Percentiles rank a stretch among this genome's conserved stretches.
These are phyloP conservation scores for Candida mattraensis DNA, from an alignment of 805 yeast species.

Conservation along the genomic window DNA sequence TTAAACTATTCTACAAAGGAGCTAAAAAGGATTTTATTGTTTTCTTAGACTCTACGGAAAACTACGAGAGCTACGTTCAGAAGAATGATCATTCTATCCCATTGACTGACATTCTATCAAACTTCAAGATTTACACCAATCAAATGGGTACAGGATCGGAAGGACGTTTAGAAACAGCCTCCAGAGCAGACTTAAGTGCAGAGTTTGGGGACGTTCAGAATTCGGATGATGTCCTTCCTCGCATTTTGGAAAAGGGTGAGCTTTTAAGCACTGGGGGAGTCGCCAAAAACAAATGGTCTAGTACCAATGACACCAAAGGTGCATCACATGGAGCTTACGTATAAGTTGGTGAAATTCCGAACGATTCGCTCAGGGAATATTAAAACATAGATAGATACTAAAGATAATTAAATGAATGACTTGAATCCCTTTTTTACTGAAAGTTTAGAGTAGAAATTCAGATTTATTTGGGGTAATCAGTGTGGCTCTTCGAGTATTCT, in stretches of 20 bases:
- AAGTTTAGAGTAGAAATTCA: conserved; percentile 1
- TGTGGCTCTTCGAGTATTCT: conserved; percentile 7
- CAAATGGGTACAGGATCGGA: conserved; percentile 63
- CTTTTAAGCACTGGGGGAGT: conserved; percentile 39
- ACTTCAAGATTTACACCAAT: conserved; percentile 63
- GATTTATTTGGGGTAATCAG: no score
- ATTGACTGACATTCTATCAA: conserved; percentile 58
- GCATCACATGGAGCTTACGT: conserved; percentile 1
- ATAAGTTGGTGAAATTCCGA: conserved; percentile 1
- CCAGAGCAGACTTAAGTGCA: conserved; percentile 57
- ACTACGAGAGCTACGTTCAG: conserved; percentile 45
- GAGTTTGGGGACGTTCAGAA: conserved; percentile 64
- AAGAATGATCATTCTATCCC: conserved; percentile 55
- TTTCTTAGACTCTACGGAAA: conserved; percentile 56
- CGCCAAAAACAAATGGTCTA: conserved; percentile 16
- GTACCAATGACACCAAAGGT: conserved; percentile 47
- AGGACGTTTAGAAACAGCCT: conserved; percentile 72
- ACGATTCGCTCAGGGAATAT: no score
- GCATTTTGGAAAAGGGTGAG: conserved; percentile 60
- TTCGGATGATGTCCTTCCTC: conserved; percentile 54
- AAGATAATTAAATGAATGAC: no score
- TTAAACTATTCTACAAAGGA: conserved; percentile 67
- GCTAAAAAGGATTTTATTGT: conserved; percentile 60
- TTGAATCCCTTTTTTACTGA: no score
- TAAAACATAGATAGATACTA: conserved; percentile 5